These are phyloP conservation scores for Penicillium chermesinum DNA, from an alignment of 495 filamentous ascomycete species.

Conservation along the genomic window DNA sequence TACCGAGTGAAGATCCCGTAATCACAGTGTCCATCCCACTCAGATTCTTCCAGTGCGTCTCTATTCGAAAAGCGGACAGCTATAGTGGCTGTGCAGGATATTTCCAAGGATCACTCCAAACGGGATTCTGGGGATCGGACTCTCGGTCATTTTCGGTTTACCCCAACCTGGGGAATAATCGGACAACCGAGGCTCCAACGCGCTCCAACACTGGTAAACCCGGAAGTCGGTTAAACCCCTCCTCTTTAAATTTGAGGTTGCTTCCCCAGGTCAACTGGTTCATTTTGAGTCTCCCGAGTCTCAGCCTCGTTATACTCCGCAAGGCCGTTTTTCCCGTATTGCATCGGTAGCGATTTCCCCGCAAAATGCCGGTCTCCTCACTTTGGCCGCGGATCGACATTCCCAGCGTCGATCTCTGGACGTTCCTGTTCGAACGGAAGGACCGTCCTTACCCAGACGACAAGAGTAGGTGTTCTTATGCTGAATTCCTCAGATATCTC, in stretches of 20 bases:
- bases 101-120: too few species aligned
- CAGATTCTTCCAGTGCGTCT: too few species aligned
- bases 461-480: constrained; percentile 25
- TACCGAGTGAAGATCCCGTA: too few species aligned
- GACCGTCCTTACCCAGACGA: constrained; percentile 60
- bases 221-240: too few species aligned
- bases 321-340: not conserved
- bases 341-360: constrained; percentile 17
- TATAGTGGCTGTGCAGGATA: too few species aligned
- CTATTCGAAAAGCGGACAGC: too few species aligned
- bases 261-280: too few species aligned
- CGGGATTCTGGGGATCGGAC: not conserved
- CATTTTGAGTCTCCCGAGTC: too few species aligned
- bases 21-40: too few species aligned
- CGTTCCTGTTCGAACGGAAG: constrained; percentile 73
- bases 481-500: not conserved
- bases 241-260: too few species aligned
- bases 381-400: constrained; percentile 34
- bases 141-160: not conserved
- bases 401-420: constrained; percentile 60
- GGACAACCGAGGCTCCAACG: not conserved
- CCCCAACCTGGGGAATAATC: not conserved
- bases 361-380: constrained; percentile 41
- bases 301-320: too few species aligned
- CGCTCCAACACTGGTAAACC: too few species aligned